phyloP scores from a whole-genome alignment of 345 rosid species.

The Syzygium oleosum region DNA sequence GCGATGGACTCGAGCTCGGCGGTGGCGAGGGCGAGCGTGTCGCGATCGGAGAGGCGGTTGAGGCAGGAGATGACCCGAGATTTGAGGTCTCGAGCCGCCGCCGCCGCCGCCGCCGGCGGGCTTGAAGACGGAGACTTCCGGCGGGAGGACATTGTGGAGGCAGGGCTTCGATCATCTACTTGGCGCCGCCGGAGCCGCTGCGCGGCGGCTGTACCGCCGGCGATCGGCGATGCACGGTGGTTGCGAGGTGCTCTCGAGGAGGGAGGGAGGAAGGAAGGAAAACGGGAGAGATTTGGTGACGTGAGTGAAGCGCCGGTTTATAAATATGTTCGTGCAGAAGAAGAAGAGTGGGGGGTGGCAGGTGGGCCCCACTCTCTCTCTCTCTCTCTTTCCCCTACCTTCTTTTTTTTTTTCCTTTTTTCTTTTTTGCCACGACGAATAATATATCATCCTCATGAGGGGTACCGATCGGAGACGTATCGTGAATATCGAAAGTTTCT shows the following conservation, averaged over 20 bases:
- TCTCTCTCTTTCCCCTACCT: background rate
- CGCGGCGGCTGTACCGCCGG: background rate
- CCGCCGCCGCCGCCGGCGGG: slow-evolving; percentile 12
- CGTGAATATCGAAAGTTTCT: background rate
- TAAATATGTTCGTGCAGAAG: background rate
- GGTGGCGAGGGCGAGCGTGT: slow-evolving; percentile 69
- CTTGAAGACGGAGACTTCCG: slow-evolving; percentile 1
- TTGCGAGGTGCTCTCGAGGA: background rate
- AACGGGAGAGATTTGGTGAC: background rate
- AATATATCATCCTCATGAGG: background rate
- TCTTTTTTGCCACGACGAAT: background rate
- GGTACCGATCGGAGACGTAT: background rate
- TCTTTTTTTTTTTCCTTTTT: background rate
- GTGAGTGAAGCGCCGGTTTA: background rate
- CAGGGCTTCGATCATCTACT: background rate
- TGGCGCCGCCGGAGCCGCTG: background rate
- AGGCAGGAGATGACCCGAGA: slow-evolving; percentile 75
- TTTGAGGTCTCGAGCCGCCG: slow-evolving; percentile 35
- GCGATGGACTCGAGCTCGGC: slow-evolving; percentile 89
- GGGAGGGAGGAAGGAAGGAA: background rate
- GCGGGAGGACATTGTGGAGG: background rate
- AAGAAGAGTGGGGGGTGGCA: background rate
- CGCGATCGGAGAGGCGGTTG: slow-evolving; percentile 92
- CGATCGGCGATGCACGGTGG: background rate
- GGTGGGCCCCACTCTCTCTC: background rate